Conservation (phyloP, 139 green algal genomes). For the Micractinium sp. region DNA sequence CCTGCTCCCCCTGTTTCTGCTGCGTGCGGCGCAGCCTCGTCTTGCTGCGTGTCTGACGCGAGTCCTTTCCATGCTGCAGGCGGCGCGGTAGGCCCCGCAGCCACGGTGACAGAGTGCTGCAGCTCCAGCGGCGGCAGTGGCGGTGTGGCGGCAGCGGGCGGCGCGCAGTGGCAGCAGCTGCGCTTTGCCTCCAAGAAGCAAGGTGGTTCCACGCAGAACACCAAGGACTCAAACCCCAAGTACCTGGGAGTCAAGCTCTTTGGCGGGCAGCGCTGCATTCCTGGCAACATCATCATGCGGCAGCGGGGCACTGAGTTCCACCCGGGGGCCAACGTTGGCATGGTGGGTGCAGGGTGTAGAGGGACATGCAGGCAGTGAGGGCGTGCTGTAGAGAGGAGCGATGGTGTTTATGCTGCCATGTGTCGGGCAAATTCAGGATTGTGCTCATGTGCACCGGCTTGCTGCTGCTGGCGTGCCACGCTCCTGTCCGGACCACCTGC, state of each 20-base stretch:
- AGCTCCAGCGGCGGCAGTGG: not conserved
- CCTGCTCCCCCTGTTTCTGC: not conserved
- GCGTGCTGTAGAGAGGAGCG: not conserved
- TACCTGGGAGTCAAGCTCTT: conserved; percentile 92
- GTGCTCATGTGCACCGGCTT: too few species aligned
- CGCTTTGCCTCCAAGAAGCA: conserved; percentile 80
- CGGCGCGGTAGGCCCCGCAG: not conserved
- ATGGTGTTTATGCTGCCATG: too few species aligned
- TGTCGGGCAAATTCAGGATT: too few species aligned
- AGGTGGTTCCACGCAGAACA: conserved; percentile 87
- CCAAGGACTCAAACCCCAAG: conserved; percentile 83
- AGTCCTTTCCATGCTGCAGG: not conserved
- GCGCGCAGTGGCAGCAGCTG: conserved; percentile 30
- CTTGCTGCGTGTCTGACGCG: not conserved
- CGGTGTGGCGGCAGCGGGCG: not conserved
- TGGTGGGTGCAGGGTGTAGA: conserved; percentile 62
- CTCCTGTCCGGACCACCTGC: not conserved
- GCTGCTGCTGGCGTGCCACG: not conserved
- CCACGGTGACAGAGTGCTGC: not conserved
- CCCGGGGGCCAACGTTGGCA: conserved; percentile 83
- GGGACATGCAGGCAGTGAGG: not conserved
- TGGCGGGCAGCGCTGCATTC: conserved; percentile 75
- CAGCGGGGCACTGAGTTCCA: conserved; percentile 93
- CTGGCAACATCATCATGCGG: conserved; percentile 93
- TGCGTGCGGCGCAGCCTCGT: not conserved